Evolutionary conservation across 129 eudicot genomes (phyloP).

Genomic region (Helianthus annuus): HanXRQr2.0-SUNRISE NC_035437.2:173475058-173475557

Average conservation of each 20-base stretch:
- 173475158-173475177: too few species aligned
- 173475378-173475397: constrained; percentile 64
- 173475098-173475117: too few species aligned
- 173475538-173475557: constrained; percentile 87
- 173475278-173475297: constrained; percentile 59
- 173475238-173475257: too few species aligned
- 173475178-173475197: too few species aligned
- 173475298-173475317: constrained; percentile 88
- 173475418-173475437: constrained; percentile 74
- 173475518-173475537: constrained; percentile 77
- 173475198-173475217: too few species aligned
- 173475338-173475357: constrained; percentile 84
- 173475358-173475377: constrained; percentile 67
- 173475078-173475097: too few species aligned
- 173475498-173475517: constrained; percentile 97
- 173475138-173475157: too few species aligned
- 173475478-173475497: constrained; percentile 96
- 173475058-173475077: too few species aligned
- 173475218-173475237: too few species aligned
- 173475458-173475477: constrained; percentile 78
- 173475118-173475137: too few species aligned
- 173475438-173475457: constrained; percentile 85
- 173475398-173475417: constrained; percentile 53
- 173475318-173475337: constrained; percentile 94
- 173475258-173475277: not conserved